Base-by-base conservation (phyloP, 139 green algal genomes). In the Micractinium sp. region DNA sequence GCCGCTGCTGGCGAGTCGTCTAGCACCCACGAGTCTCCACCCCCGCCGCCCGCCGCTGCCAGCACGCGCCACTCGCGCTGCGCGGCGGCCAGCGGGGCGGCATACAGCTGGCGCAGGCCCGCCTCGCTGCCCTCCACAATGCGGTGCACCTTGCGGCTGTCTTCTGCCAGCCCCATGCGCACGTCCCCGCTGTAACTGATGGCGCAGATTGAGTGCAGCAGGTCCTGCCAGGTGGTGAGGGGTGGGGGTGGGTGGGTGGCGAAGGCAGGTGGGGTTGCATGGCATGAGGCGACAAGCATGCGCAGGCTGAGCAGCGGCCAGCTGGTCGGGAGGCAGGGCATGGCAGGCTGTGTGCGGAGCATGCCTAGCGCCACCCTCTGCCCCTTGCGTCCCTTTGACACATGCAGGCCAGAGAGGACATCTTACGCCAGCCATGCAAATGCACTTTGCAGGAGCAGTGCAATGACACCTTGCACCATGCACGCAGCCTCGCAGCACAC, bases 111-210 rank as follows among this genome's bases (percentile, higher is more conserved):
- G 35, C 73, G 15, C 79, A 91, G 82, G n/a, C 73, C 63, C n/a
- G 35, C 75, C 60, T 89, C 31, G 81, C 81, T 91, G 47, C 90
- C 86, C 56, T 23, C 69, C 73, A 95, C 93, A 41, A 97, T 97
- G 85, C 94, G 91, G 29, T 94, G 89, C 73, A 98, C 94, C 92
- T 99, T 99, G 47, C 73, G 75, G 29, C 87, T 92, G 92, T 99
- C 97, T 91, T 99, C 97, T 14, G 97, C 95, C 56, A 97, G 78
- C 29, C 92, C 90, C 94, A 97, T 95, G 61, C 86, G 93, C 25
- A 99, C 87, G 88, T 99, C 97, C 0, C 97, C 97, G 22, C 85
- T 81, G 90, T 99, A 99, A 38, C 94, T 97, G 39, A 99, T 91
- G 31, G 89, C 92, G 61, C 93, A 95, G 0, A 99, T 90, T 22